Conservation (phyloP, 208 protist genomes). For the Lotmaria passim region DNA sequence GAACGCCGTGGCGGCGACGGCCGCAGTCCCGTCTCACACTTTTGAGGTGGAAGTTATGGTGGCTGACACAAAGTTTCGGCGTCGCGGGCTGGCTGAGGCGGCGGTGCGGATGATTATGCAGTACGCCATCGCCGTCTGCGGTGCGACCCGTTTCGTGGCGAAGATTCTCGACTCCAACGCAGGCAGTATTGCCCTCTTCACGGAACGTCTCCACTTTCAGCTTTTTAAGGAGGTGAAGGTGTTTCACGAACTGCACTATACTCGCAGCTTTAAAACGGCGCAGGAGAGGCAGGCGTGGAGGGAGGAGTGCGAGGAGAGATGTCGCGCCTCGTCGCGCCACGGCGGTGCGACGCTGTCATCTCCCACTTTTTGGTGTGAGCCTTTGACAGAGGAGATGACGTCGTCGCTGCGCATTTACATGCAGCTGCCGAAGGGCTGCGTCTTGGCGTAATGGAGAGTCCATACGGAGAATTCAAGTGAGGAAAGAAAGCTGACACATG, state of each 20-base stretch:
- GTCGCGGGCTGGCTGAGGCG: constrained; percentile 72
- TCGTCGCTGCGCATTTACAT: constrained; percentile 17
- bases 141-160: constrained; percentile 76
- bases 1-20: neutral
- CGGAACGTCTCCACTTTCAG: constrained; percentile 66
- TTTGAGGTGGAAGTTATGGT: constrained; percentile 94
- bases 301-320: constrained; percentile 32
- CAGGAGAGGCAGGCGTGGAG: constrained; percentile 32
- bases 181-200: constrained; percentile 76
- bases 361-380: constrained; percentile 30
- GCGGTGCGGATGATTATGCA: constrained; percentile 87
- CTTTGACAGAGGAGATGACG: constrained; percentile 11
- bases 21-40: constrained; percentile 21
- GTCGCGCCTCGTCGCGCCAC: constrained; percentile 1
- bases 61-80: constrained; percentile 66
- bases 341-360: neutral
- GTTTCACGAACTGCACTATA: constrained; percentile 84
- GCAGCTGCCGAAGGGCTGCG: neutral
- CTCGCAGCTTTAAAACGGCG: constrained; percentile 36
- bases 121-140: constrained; percentile 78
- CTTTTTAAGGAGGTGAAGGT: constrained; percentile 76
- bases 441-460: neutral
- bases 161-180: constrained; percentile 90
- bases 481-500: too few species aligned
- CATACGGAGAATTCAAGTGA: neutral